Evolutionary conservation across 2,329 filamentous ascomycete genomes (phyloP).

Genomic region (Raffaelea arxii): DNA sequence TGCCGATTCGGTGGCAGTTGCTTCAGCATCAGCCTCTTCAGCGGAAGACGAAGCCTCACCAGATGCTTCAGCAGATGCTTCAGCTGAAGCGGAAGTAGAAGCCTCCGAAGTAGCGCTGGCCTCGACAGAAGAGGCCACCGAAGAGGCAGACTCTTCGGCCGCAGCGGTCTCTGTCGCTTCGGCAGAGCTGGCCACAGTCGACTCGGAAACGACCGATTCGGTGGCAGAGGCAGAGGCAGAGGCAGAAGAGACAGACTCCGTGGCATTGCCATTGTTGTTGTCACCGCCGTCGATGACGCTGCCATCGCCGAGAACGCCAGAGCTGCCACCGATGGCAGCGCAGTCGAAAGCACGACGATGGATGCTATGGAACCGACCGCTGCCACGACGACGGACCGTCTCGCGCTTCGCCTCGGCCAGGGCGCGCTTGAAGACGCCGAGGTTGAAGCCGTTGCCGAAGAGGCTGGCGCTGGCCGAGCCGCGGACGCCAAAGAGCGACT

Average conservation of each 20-base stretch:
- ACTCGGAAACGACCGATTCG: too few species aligned
- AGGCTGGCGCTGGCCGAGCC: constrained; percentile 15
- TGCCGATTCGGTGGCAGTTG: constrained; percentile 4
- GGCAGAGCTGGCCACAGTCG: constrained; percentile 1
- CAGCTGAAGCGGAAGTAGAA: constrained; percentile 4
- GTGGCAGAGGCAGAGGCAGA: too few species aligned
- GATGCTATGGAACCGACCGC: too few species aligned
- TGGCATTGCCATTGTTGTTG: too few species aligned
- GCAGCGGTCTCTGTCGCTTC: not conserved
- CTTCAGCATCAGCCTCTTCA: too few species aligned
- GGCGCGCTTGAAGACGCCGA: constrained; percentile 21
- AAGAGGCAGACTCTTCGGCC: not conserved
- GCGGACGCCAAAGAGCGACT: constrained; percentile 21
- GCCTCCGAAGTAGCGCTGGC: not conserved
- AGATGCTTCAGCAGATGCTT: not conserved
- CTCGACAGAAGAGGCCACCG: not conserved
- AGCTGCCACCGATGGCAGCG: constrained; percentile 2
- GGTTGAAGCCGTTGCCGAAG: constrained; percentile 11
- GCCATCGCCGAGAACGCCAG: too few species aligned
- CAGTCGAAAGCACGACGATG: too few species aligned
- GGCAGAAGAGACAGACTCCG: too few species aligned
- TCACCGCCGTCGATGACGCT: too few species aligned
- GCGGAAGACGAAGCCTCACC: too few species aligned
- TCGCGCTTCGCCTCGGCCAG: constrained; percentile 17
- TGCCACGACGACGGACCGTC: too few species aligned